Evolutionary conservation across 2,329 filamentous ascomycete species (phyloP).

Genomic region (Phyllosticta ampelicida): DNA sequence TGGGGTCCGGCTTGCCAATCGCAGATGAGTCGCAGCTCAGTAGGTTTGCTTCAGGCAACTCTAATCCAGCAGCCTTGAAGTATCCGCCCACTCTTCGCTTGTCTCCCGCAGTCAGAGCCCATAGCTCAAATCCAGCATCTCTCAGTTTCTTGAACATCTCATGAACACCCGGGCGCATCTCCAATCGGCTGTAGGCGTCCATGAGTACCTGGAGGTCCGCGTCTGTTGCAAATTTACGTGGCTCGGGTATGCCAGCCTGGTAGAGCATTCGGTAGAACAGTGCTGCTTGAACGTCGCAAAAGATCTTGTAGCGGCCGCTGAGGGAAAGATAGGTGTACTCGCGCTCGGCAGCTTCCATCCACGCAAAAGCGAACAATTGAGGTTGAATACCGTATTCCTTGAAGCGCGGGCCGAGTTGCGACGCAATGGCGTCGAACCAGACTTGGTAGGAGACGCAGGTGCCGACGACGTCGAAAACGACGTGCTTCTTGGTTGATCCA

Average conservation of each 20-base stretch:
- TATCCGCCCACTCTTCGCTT: constrained; percentile 41
- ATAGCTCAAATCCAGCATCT: constrained; percentile 40
- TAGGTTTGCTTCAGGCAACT: constrained; percentile 42
- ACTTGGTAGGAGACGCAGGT: constrained; percentile 40
- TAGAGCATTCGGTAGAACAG: constrained; percentile 41
- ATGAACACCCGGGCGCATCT: constrained; percentile 28
- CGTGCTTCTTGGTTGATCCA: constrained; percentile 4
- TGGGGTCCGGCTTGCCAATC: constrained; percentile 41
- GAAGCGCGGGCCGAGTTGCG: constrained; percentile 33
- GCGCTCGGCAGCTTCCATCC: constrained; percentile 38
- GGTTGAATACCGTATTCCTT: constrained; percentile 28
- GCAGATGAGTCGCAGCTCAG: constrained; percentile 40
- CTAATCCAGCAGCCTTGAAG: constrained; percentile 38
- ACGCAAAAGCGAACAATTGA: constrained; percentile 35
- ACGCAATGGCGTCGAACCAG: constrained; percentile 32
- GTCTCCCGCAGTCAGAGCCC: constrained; percentile 45
- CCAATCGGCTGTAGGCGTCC: constrained; percentile 24
- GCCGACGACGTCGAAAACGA: constrained; percentile 37
- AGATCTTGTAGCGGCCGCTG: constrained; percentile 34
- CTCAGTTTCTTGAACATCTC: constrained; percentile 36
- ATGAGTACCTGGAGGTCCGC: constrained; percentile 33
- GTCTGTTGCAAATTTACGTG: constrained; percentile 32
- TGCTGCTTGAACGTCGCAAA: constrained; percentile 32
- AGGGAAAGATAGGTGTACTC: constrained; percentile 42
- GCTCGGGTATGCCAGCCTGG: constrained; percentile 34